Percentiles rank a stretch among this genome's conserved stretches.
These are phyloP conservation scores for Blastocystis sp. DNA, from an alignment of 352 stramenopile species.

Conservation along the genomic window DNA sequence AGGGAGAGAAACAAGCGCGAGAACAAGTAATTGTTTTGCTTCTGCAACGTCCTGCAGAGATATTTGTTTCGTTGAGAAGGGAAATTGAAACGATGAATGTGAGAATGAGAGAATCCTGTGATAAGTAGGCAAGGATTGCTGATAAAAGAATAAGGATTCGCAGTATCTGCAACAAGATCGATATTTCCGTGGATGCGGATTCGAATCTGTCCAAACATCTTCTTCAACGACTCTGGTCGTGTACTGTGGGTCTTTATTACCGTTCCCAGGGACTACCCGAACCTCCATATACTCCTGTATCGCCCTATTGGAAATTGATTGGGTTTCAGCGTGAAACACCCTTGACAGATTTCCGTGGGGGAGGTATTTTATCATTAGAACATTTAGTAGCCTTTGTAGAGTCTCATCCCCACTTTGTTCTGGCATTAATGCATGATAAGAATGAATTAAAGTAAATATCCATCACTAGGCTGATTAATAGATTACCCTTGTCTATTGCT, in stretches of 20 bases:
- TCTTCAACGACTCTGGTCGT: conserved; percentile 7
- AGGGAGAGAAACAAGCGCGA: neutral
- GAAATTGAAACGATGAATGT: conserved; percentile 20
- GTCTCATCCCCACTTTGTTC: neutral
- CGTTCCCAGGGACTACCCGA: neutral
- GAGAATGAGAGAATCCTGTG: neutral
- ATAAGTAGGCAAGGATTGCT: neutral
- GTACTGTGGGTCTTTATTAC: conserved; percentile 11
- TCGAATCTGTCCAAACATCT: neutral
- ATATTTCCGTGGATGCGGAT: neutral
- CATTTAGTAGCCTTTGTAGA: conserved; percentile 20
- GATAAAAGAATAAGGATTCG: neutral
- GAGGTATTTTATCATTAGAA: conserved; percentile 25
- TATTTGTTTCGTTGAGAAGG: neutral
- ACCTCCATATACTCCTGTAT: conserved; percentile 40
- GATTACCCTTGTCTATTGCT: conserved; percentile 18
- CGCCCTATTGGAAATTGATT: conserved; percentile 42
- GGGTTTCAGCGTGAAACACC: conserved; percentile 66
- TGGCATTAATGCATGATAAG: conserved; percentile 1
- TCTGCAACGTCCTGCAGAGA: neutral
- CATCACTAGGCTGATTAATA: neutral
- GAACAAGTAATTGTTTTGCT: neutral
- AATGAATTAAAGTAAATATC: neutral
- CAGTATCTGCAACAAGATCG: neutral
- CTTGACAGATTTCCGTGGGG: conserved; percentile 62